These are phyloP conservation scores for Aphanomyces astaci DNA, from an alignment of 352 stramenopile genomes.

Conservation along the genomic window DNA sequence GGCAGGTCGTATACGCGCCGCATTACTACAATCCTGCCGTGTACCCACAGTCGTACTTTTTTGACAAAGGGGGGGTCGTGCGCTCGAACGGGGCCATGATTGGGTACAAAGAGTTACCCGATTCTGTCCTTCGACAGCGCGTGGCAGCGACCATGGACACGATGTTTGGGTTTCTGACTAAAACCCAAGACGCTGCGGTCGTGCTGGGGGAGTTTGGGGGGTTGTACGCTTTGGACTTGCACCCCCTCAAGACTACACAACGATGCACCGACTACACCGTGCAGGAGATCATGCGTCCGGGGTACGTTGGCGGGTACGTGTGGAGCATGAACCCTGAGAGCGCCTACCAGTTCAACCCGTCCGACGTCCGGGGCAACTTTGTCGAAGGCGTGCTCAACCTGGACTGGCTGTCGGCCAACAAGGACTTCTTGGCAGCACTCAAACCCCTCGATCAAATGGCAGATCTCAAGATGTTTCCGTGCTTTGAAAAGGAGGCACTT, in stretches of 20 bases:
- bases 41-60: slow-evolving; percentile 56
- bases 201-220: slow-evolving; percentile 43
- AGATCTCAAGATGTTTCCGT: slow-evolving; percentile 60
- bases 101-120: slow-evolving; percentile 49
- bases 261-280: slow-evolving; percentile 64
- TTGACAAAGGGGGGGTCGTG: slow-evolving; percentile 35
- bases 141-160: slow-evolving; percentile 56
- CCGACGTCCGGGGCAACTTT: slow-evolving; percentile 47
- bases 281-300: slow-evolving; percentile 39
- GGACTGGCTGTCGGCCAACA: slow-evolving; percentile 64
- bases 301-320: slow-evolving; percentile 58
- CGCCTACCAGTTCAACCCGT: slow-evolving; percentile 68
- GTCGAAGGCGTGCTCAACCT: slow-evolving; percentile 56
- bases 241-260: slow-evolving; percentile 35
- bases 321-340: slow-evolving; percentile 73
- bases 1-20: slow-evolving; percentile 58
- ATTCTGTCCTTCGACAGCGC: slow-evolving; percentile 40
- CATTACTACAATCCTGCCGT: slow-evolving; percentile 77
- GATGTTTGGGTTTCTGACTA: slow-evolving; percentile 61
- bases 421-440: slow-evolving; percentile 50
- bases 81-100: slow-evolving; percentile 27
- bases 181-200: slow-evolving; percentile 39
- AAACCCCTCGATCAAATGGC: slow-evolving; percentile 42
- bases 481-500: slow-evolving; percentile 28
- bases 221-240: slow-evolving; percentile 28